Evolutionary conservation across 306 rosid genomes (phyloP), one percentile per base, ranked within the genome.

Genomic region (Trifolium dubium): DNA sequence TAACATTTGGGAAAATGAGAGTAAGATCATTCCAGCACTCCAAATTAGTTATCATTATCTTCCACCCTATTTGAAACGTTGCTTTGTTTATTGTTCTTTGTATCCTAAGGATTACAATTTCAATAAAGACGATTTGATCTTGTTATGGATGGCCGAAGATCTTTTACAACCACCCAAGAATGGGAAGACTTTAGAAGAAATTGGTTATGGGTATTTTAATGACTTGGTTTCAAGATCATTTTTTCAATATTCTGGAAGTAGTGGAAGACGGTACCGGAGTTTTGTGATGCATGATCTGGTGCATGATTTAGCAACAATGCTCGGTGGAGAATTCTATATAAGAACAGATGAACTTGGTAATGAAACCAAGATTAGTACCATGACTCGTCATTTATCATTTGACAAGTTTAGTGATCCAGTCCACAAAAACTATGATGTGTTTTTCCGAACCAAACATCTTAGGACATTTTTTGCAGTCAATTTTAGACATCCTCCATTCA

Each of bases 31-130:
- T 44, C 72, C 72, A 1, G 72, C 72, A 13, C 19, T 65, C 1
- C 23, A 11, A 65, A 65, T 65, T 1, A 65, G 71, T 43, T 65
- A 65, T 43, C 71, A 65, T 12, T 65, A 65, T 41, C 55, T 65
- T 10, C 23, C 71, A 23, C 58, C 55, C 3, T n/a, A n/a, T n/a
- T 68, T 68, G 15, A 68, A 68, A 47, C 73, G 60, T 4, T 68
- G 73, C 10, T 68, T 53, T 18, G 59, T 53, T 8, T 53, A 53
- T 15, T 53, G 30, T 18, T 53, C 59, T 0, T 3, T 53, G 30
- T 53, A 2, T 53, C 59, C 59, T 8, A 53, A 53, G 59, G 59
- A 53, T 53, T 7, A 53, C 3, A 0, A 53, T 17, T 53, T 53
- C 3, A 0, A 8, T 8, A 18, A 53, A 18, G 31, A 53, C 0